phyloP scores from a whole-genome alignment of 176 grass and related monocot genomes.

The Carex parvula region DNA sequence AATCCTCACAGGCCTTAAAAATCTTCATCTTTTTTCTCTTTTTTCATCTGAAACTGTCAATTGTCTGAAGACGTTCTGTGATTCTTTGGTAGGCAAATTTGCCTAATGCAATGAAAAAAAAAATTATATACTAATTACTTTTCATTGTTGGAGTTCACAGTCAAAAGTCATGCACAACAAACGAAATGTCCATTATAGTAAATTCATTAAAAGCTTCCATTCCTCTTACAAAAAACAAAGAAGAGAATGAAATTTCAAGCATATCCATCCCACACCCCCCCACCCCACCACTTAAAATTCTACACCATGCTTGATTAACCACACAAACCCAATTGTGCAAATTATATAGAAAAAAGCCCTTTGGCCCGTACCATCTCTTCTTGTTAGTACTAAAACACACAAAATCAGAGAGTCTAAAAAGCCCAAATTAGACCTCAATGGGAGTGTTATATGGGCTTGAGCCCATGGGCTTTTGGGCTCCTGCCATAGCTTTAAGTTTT shows the following conservation, averaged over 20 bases:
- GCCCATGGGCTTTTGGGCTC: constrained; percentile 15
- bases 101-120: not conserved
- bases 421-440: constrained; percentile 32
- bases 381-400: constrained; percentile 19
- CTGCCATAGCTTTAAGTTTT: constrained; percentile 48
- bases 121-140: not conserved
- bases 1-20: not conserved
- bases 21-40: not conserved
- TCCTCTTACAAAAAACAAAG: constrained; percentile 31
- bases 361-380: constrained; percentile 1
- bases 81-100: not conserved
- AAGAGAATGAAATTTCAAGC: constrained; percentile 18
- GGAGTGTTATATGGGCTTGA: constrained; percentile 28
- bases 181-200: not conserved
- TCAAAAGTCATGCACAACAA: not conserved
- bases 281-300: not conserved
- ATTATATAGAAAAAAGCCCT: not conserved
- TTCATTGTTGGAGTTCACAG: not conserved
- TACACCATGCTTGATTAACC: constrained; percentile 3
- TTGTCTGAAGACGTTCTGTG: not conserved
- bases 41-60: not conserved
- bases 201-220: constrained; percentile 14
- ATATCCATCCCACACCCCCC: no score
- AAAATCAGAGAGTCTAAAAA: not conserved
- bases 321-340: constrained; percentile 4